Evolutionary conservation across 1,284 basidiomycete genomes (phyloP).

Genomic region (Rhodotorula mucilaginosa): DNA sequence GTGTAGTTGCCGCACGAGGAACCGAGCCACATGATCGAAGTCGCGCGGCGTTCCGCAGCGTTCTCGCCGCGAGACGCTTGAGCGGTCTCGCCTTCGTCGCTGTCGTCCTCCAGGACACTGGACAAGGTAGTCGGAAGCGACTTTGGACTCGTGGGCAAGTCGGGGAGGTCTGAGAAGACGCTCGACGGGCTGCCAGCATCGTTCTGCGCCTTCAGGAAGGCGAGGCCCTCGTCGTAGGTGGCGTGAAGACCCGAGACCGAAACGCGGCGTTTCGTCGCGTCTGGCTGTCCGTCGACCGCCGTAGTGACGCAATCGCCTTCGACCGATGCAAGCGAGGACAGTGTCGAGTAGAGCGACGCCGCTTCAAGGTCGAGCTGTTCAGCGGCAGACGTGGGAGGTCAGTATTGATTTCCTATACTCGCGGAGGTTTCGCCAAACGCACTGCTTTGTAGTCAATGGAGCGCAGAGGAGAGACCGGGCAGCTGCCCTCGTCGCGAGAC

Average conservation of each 20-base stretch:
- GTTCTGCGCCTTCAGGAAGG: conserved; percentile 24
- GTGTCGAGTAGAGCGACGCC: conserved; percentile 76
- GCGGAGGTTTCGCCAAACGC: background rate
- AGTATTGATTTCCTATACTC: background rate
- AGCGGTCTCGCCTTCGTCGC: conserved; percentile 14
- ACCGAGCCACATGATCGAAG: conserved; percentile 85
- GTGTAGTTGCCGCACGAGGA: conserved; percentile 90
- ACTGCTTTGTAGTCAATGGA: conserved; percentile 38
- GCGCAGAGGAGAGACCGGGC: conserved; percentile 49
- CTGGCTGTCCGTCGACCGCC: background rate
- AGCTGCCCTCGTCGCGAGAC: background rate
- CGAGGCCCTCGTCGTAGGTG: conserved; percentile 37
- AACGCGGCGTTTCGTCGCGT: conserved; percentile 24
- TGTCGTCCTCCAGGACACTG: conserved; percentile 52
- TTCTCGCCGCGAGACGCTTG: background rate
- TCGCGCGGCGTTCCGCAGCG: conserved; percentile 10
- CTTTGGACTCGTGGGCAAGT: conserved; percentile 62
- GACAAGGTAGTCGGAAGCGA: conserved; percentile 70
- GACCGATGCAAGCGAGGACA: conserved; percentile 65
- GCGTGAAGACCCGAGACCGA: conserved; percentile 34
- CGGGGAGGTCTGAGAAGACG: conserved; percentile 57
- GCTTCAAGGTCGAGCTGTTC: conserved; percentile 75
- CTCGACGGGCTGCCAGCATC: background rate
- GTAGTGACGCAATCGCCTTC: conserved; percentile 56
- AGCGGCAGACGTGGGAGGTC: background rate